Evolutionary conservation across 495 filamentous ascomycete genomes (phyloP).

Genomic region (Hapsidospora chrysogenum): DNA sequence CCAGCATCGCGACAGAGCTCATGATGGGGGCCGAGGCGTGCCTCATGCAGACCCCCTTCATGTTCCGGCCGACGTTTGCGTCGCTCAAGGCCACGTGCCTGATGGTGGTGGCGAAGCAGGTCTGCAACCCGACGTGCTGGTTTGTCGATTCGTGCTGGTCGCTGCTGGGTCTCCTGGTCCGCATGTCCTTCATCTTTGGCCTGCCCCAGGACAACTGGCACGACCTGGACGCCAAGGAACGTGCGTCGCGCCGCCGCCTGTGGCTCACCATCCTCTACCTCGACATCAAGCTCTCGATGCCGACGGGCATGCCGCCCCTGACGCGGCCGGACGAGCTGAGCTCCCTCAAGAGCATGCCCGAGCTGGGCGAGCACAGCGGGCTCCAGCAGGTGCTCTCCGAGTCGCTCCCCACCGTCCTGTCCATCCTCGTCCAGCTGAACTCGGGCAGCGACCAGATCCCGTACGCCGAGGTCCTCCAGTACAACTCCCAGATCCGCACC

Average conservation of each 20-base stretch:
- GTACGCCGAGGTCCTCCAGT: conserved; percentile 29
- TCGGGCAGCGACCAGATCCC: conserved; percentile 21
- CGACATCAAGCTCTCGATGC: conserved; percentile 22
- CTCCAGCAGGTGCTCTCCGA: conserved; percentile 24
- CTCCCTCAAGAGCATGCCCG: conserved; percentile 7
- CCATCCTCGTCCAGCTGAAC: conserved; percentile 26
- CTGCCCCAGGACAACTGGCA: conserved; percentile 5
- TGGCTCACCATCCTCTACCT: conserved; percentile 30
- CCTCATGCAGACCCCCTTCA: conserved; percentile 27
- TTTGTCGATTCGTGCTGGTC: conserved; percentile 31
- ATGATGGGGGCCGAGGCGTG: conserved; percentile 32
- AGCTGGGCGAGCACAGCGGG: conserved; percentile 12
- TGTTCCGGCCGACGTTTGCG: conserved; percentile 21
- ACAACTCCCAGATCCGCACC: conserved; percentile 20
- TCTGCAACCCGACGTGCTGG: conserved; percentile 7
- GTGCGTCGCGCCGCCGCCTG: conserved; percentile 14
- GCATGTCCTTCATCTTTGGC: conserved; percentile 23
- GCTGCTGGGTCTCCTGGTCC: conserved; percentile 28
- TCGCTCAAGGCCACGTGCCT: conserved; percentile 32
- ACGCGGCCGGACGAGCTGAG: conserved; percentile 25
- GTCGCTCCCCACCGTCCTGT: conserved; percentile 24
- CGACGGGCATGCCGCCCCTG: conserved; percentile 21
- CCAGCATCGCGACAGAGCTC: conserved; percentile 19
- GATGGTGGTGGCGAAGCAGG: conserved; percentile 28
- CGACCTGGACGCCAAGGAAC: neutral